These are phyloP conservation scores for Nemophila menziesii DNA, from an alignment of 257 asterid genomes.

Conservation along the genomic window DNA sequence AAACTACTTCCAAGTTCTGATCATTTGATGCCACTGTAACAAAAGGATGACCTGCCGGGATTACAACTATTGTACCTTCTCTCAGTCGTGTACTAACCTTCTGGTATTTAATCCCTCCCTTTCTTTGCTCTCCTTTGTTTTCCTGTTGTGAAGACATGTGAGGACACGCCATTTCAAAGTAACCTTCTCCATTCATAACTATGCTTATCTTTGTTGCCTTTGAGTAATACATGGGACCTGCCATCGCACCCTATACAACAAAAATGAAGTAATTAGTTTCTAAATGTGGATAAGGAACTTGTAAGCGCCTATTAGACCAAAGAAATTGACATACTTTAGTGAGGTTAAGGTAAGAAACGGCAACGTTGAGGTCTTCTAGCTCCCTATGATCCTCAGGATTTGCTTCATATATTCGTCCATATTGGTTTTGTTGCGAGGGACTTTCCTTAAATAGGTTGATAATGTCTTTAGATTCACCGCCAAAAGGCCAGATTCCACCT, in stretches of 20 bases:
- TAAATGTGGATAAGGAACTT: background rate
- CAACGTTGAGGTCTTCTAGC: slow-evolving; percentile 34
- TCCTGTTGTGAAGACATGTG: slow-evolving; percentile 11
- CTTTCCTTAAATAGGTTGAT: slow-evolving; percentile 28
- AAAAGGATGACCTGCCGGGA: slow-evolving; percentile 37
- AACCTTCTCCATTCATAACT: slow-evolving; percentile 27
- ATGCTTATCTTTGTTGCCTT: slow-evolving; percentile 22
- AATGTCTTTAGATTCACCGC: slow-evolving; percentile 30
- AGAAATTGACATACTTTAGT: slow-evolving; percentile 24
- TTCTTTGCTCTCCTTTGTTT: slow-evolving; percentile 4
- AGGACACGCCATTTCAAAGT: slow-evolving; percentile 41
- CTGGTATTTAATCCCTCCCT: slow-evolving; percentile 11
- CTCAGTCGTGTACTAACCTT: slow-evolving; percentile 17
- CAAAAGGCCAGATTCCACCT: slow-evolving; percentile 62
- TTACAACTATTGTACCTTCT: slow-evolving; percentile 25
- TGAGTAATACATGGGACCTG: slow-evolving; percentile 29
- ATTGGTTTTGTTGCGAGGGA: slow-evolving; percentile 30
- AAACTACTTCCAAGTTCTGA: slow-evolving; percentile 19
- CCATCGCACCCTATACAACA: slow-evolving; percentile 36
- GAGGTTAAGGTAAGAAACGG: slow-evolving; percentile 37
- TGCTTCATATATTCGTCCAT: slow-evolving; percentile 44
- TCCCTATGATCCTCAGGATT: slow-evolving; percentile 19
- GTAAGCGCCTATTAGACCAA: background rate
- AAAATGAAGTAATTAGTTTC: background rate
- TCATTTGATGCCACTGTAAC: slow-evolving; percentile 22